A percentile compares a stretch with the other conserved stretches of the same genome.
These are phyloP conservation scores for Quercus lobata DNA, from an alignment of 331 rosid genomes.

Conservation along the genomic window DNA sequence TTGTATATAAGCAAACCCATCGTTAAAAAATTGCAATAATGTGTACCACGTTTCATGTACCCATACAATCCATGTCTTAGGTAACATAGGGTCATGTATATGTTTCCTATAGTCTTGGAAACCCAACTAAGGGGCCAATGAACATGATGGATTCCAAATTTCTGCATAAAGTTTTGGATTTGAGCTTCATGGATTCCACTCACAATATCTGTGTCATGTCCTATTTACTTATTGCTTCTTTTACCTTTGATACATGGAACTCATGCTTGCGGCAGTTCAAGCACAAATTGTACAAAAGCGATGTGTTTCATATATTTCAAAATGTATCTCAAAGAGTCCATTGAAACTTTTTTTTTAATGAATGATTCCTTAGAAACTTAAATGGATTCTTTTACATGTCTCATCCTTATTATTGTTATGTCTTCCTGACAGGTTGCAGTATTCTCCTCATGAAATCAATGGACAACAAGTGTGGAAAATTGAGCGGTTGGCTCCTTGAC, in stretches of 20 bases:
- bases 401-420: conserved; percentile 15
- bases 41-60: not conserved
- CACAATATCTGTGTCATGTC: not conserved
- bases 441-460: conserved; percentile 57
- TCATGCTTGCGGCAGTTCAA: not conserved
- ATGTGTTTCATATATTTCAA: not conserved
- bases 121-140: not conserved
- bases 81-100: not conserved
- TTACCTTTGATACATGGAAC: not conserved
- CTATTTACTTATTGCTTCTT: not conserved
- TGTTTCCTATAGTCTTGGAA: not conserved
- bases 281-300: not conserved
- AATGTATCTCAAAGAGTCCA: not conserved
- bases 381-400: not conserved
- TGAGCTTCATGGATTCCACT: not conserved
- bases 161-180: not conserved
- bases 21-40: not conserved
- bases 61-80: too few species aligned
- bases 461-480: conserved; percentile 72
- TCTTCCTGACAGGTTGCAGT: conserved; percentile 67
- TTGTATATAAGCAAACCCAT: too few species aligned
- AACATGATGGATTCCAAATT: not conserved
- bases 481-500: conserved; percentile 91
- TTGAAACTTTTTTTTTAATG: not conserved
- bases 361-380: not conserved